These are phyloP conservation scores for Rhododendron griersonianum DNA, from an alignment of 148 eudicot genomes.

Conservation along the genomic window DNA sequence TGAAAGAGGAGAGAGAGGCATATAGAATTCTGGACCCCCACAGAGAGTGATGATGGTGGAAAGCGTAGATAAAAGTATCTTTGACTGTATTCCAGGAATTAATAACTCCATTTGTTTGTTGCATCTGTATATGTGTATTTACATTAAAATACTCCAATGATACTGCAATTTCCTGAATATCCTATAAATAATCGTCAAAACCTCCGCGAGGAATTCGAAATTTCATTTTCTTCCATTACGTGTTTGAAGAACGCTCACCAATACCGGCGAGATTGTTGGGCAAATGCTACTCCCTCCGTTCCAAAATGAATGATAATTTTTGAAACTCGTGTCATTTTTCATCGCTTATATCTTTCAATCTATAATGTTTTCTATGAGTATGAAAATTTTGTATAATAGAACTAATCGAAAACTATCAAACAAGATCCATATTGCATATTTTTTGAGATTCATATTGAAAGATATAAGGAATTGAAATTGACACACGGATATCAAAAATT, in stretches of 20 bases:
- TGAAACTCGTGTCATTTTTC: too few relatives aligned
- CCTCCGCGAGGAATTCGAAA: background rate
- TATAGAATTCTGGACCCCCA: slow-evolving; percentile 4
- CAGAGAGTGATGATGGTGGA: background rate
- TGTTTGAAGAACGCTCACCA: background rate
- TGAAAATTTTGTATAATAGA: too few relatives aligned
- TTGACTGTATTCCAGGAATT: slow-evolving; percentile 2
- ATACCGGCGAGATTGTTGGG: slow-evolving; percentile 1
- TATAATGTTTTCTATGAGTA: too few relatives aligned
- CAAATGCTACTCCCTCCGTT: too few relatives aligned
- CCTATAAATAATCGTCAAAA: background rate
- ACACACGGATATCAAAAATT: too few relatives aligned
- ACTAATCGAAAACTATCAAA: too few relatives aligned
- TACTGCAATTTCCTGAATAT: background rate
- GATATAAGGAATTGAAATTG: too few relatives aligned
- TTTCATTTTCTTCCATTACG: background rate
- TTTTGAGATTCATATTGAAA: too few relatives aligned
- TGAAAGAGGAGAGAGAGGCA: background rate
- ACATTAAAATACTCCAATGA: background rate
- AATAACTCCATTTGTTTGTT: background rate
- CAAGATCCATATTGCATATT: too few relatives aligned
- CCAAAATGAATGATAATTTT: too few relatives aligned
- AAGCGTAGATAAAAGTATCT: background rate
- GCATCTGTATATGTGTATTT: background rate
- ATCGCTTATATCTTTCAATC: too few relatives aligned